Evolutionary conservation across 192 early-diverging fungal genomes (phyloP), one percentile per base, ranked within the genome.

Genomic region (Coemansia sp.): DNA sequence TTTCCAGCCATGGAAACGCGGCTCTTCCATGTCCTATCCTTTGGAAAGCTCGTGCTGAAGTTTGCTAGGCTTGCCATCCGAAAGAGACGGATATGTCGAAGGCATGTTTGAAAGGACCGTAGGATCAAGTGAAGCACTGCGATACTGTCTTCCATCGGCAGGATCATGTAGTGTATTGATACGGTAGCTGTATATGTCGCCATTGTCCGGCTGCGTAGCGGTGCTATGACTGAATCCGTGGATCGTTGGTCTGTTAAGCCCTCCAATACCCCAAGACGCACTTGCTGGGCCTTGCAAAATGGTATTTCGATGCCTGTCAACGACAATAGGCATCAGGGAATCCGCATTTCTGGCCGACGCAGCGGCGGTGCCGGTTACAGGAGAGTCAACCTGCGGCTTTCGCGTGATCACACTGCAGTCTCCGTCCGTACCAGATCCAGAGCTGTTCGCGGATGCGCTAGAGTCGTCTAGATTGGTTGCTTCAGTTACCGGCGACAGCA

Each of bases 121-220:
- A 1, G 78, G 78, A 32, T 81, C 78, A 33, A 81, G 66, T 0
- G 78, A 81, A 25, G 70, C 43, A 52, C 78, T 81, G 61, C 78
- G 73, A 49, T 72, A 57, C 42, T 50, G 32, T 15, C 42, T 54
- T 45, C 56, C 34, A 36, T 7, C 34, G 11, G 34, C n/a, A 34
- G 29, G 33, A 33, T 57, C 55, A 34, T 36, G n/a, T 20, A 54
- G 55, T 25, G 62, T 25, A 25, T 69, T 58, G 29, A 80, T 59
- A 14, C 66, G 73, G 46, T 81, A 81, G 63, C 66, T 72, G 56
- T 43, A 62, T 62, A 75, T n/a, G 9, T 63, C 59, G 32, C 48
- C 55, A 36, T 9, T 4, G 0, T 57, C 55, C 17, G 34, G 5
- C 15, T 33, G 55, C 33, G 34, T 36, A 34, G 13, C 55, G 13